Base-by-base conservation (phyloP, 2,329 filamentous ascomycete species). In the Fusarium veterinarium region DNA sequence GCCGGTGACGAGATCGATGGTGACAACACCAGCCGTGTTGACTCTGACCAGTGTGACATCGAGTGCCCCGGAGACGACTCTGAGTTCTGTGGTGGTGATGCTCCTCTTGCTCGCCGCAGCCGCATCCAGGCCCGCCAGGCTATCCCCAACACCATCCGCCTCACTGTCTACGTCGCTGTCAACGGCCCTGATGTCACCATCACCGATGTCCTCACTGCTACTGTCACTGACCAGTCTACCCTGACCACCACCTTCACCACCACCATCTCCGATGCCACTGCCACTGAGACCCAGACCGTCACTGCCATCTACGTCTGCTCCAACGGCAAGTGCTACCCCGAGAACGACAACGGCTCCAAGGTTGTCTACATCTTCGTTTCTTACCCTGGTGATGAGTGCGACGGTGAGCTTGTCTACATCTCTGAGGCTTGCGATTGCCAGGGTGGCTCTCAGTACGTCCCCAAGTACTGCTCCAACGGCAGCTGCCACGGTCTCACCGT, bases 21-120 rank as follows among this genome's bases (percentile, higher is more conserved):
- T 0, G 40, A 52, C 3, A 35, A 53, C 46, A 75, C 71, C 20
- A 42, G 31, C 51, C 64, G 53, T 5, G 72, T 76, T 8, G 30
- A 40, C 38, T 6, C 35, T 2, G 64, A 48, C 16, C 37, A 23
- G 6, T 77, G 76, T 52, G 56, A 75, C 44, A 69, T 73, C 7
- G 38, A 58, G 35, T 77, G 76, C 74, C 67, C 75, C 11, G 76
- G 76, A 25, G 65, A 77, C 19, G 60, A 69, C 40, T 31, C 65
- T 8, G 38, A 76, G 62, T 60, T 67, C 57, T 77, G 75, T 19
- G 75, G 75, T 67, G 75, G 75, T 60, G 58, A 73, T 30, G 49
- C 59, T 71, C 16, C 59, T 40, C 25, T 69, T 10, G 1, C 49
- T 35, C 72, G 67, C 60, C 59, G 46, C 60, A 68, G 58, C 72